These are phyloP conservation scores for Breviolum minutum DNA, from an alignment of 73 alveolate species.

Conservation along the genomic window DNA sequence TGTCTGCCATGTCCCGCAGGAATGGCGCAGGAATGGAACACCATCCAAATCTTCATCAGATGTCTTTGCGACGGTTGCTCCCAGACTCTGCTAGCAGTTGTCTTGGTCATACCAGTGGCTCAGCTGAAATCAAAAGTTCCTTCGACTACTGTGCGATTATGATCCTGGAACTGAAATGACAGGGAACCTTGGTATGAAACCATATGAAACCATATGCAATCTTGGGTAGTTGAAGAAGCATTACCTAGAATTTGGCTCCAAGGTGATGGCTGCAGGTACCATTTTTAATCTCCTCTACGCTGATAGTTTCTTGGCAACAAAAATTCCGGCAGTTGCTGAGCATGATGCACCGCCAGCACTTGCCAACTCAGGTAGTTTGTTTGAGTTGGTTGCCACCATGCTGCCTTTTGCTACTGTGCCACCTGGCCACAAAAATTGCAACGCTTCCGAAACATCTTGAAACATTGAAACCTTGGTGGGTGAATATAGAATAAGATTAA, in stretches of 20 bases:
- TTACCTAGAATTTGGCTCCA: background rate
- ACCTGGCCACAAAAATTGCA: background rate
- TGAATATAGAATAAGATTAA: no score
- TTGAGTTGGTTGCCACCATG: constrained; percentile 49
- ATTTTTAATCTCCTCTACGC: constrained; percentile 3
- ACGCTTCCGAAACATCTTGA: no score
- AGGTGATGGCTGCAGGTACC: constrained; percentile 74
- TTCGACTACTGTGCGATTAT: no score
- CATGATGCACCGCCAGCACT: background rate
- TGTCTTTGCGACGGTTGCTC: constrained; percentile 72
- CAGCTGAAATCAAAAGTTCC: background rate
- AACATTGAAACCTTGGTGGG: no score
- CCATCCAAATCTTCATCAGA: constrained; percentile 81
- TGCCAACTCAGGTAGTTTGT: background rate
- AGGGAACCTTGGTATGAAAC: background rate
- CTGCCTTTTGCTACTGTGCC: constrained; percentile 39
- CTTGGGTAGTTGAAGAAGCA: background rate
- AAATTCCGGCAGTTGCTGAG: no score
- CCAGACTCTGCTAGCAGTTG: background rate
- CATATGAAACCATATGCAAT: no score
- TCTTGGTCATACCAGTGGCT: constrained; percentile 47
- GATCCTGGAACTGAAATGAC: no score
- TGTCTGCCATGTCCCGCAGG: background rate
- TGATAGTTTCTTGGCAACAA: constrained; percentile 8
- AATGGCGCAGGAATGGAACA: constrained; percentile 84